These are phyloP conservation scores for Boletus subcaerulescens DNA, from an alignment of 768 basidiomycete species.

Conservation along the genomic window DNA sequence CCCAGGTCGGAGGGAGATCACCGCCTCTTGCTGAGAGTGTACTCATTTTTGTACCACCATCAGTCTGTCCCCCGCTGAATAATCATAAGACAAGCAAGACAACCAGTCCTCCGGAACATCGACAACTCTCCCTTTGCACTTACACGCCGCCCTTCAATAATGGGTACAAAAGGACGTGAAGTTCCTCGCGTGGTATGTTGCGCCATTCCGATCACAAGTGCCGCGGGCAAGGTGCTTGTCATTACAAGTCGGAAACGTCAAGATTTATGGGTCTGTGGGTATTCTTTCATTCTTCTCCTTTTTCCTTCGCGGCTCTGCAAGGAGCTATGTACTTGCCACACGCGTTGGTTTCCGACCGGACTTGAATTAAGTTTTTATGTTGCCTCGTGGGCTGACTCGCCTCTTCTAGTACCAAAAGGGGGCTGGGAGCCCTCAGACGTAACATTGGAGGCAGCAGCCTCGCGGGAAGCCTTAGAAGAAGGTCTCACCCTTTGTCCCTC, in stretches of 20 bases:
- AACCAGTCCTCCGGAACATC: not conserved
- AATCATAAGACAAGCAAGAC: not conserved
- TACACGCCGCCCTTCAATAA: constrained; percentile 18
- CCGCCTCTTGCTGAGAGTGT: not conserved
- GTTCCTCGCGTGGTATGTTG: constrained; percentile 87
- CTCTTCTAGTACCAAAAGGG: constrained; percentile 77
- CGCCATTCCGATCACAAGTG: constrained; percentile 77
- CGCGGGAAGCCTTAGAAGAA: constrained; percentile 93
- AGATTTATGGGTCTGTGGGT: constrained; percentile 88
- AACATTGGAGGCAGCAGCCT: constrained; percentile 81
- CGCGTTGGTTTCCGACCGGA: not conserved
- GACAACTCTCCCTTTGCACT: not conserved
- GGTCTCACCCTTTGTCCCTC: constrained; percentile 85
- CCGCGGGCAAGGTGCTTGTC: constrained; percentile 75
- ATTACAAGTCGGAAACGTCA: constrained; percentile 82
- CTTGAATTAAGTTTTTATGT: not conserved
- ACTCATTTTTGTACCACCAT: constrained; percentile 10
- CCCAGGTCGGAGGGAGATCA: constrained; percentile 6
- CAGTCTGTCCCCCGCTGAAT: constrained; percentile 1
- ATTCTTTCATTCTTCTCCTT: constrained; percentile 7
- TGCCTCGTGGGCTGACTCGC: constrained; percentile 4
- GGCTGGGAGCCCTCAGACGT: constrained; percentile 85
- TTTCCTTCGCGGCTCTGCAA: not conserved
- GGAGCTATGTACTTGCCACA: not conserved
- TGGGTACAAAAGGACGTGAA: constrained; percentile 70